Conservation (phyloP, 106 monocot genomes). For the Apostasia ramifera region DNA sequence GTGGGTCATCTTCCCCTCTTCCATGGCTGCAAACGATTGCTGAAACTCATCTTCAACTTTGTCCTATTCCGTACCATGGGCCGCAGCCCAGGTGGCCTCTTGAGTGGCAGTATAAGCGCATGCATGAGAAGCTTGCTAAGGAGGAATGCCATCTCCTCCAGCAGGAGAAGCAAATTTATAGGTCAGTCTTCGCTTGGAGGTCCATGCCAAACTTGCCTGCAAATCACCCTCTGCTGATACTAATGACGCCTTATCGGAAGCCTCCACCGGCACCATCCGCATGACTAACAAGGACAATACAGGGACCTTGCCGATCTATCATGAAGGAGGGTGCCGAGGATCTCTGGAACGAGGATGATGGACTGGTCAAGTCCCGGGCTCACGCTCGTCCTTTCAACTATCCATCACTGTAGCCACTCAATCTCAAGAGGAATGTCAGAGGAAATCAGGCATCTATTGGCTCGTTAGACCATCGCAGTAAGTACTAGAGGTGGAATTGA, state of each 20-base stretch:
- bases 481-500: slow-evolving; percentile 37
- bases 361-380: slow-evolving; percentile 27
- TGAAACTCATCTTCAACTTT: slow-evolving; percentile 8
- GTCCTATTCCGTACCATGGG: slow-evolving; percentile 56
- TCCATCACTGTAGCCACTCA: slow-evolving; percentile 14
- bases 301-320: slow-evolving; percentile 80
- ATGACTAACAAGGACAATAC: slow-evolving; percentile 53
- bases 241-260: not conserved
- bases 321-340: slow-evolving; percentile 82
- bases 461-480: slow-evolving; percentile 28
- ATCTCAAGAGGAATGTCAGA: slow-evolving; percentile 32
- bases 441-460: slow-evolving; percentile 12
- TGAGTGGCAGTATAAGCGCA: slow-evolving; percentile 97
- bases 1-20: not conserved
- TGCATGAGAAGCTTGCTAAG: slow-evolving; percentile 95
- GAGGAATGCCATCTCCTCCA: slow-evolving; percentile 69
- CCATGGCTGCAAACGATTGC: slow-evolving; percentile 2
- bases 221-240: not conserved
- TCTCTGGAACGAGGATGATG: slow-evolving; percentile 91
- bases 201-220: slow-evolving; percentile 31
- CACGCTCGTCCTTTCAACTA: not conserved
- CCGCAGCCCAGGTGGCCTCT: slow-evolving; percentile 85
- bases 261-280: slow-evolving; percentile 9
- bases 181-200: slow-evolving; percentile 70
- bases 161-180: slow-evolving; percentile 70